Conservation (phyloP, 768 basidiomycete genomes). For the Strobilomyces dryophilus region DNA sequence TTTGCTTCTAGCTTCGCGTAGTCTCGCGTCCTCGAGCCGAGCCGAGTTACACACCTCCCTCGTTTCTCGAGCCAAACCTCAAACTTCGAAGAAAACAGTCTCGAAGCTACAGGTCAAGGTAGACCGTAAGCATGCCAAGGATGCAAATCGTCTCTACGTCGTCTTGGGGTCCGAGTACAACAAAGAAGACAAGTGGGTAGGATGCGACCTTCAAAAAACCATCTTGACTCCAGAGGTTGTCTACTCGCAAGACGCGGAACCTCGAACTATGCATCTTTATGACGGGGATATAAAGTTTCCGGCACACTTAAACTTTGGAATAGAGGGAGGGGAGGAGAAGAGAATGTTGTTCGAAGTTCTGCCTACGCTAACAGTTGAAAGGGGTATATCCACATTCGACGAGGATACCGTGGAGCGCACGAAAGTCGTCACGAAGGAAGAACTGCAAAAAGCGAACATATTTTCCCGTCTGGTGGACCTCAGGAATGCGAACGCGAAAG, state of each 20-base stretch:
- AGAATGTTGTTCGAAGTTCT: constrained; percentile 63
- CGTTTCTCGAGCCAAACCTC: constrained; percentile 34
- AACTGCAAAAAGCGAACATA: constrained; percentile 45
- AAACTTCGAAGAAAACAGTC: constrained; percentile 37
- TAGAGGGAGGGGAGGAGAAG: constrained; percentile 49
- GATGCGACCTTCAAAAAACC: constrained; percentile 60
- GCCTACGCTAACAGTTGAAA: constrained; percentile 48
- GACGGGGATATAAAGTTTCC: constrained; percentile 47
- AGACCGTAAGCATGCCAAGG: constrained; percentile 35
- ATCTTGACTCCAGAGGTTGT: constrained; percentile 56
- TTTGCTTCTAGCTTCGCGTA: constrained; percentile 30
- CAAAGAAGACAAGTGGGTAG: constrained; percentile 64
- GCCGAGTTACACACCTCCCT: constrained; percentile 48
- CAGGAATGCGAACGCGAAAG: constrained; percentile 80
- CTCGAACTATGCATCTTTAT: constrained; percentile 24
- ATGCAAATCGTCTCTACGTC: constrained; percentile 53
- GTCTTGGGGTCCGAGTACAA: constrained; percentile 69
- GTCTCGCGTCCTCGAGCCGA: constrained; percentile 39
- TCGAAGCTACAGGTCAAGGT: constrained; percentile 45
- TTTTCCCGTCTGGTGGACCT: constrained; percentile 77
- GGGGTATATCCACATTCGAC: constrained; percentile 18
- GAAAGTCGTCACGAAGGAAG: constrained; percentile 28
- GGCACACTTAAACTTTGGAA: constrained; percentile 56
- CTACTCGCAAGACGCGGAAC: constrained; percentile 17
- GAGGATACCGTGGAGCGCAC: constrained; percentile 18